A percentile compares a stretch with the other conserved stretches of the same genome.
Conservation (phyloP, 345 rosid species). For the Dipteronia dyeriana region DNA sequence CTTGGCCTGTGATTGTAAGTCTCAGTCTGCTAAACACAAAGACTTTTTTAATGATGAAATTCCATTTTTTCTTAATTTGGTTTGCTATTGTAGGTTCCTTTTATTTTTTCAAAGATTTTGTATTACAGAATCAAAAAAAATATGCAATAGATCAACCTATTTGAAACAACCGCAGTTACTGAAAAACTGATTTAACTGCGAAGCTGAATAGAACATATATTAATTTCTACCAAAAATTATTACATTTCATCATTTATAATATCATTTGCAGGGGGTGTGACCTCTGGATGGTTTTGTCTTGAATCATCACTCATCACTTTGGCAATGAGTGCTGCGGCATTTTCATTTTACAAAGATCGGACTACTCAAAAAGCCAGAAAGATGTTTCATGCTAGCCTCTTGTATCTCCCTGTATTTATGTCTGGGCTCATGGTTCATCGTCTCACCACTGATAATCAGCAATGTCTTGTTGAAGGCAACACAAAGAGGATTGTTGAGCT, state of each 20-base stretch:
- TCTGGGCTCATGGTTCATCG: conserved; percentile 77
- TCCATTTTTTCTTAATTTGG: not conserved
- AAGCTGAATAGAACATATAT: not conserved
- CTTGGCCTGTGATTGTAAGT: conserved; percentile 89
- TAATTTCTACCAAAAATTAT: not conserved
- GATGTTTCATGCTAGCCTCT: conserved; percentile 85
- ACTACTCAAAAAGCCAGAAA: conserved; percentile 68
- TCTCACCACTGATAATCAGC: conserved; percentile 34
- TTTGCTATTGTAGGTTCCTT: not conserved
- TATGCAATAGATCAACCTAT: not conserved
- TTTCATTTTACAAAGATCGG: conserved; percentile 70
- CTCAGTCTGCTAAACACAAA: not conserved
- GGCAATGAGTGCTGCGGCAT: conserved; percentile 78
- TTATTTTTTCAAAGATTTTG: not conserved
- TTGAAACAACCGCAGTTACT: not conserved
- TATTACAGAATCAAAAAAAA: not conserved
- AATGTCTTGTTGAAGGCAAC: conserved; percentile 27
- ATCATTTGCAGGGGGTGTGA: conserved; percentile 67
- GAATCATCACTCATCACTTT: conserved; percentile 72
- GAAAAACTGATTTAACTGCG: not conserved
- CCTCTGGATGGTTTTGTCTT: conserved; percentile 79
- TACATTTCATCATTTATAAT: not conserved
- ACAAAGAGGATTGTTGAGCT: conserved; percentile 21
- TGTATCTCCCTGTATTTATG: conserved; percentile 93
- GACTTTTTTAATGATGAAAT: not conserved